A percentile compares a stretch with the other conserved stretches of the same genome.
Conservation (phyloP, 768 basidiomycete species). For the Antrodiella citrinella region DNA sequence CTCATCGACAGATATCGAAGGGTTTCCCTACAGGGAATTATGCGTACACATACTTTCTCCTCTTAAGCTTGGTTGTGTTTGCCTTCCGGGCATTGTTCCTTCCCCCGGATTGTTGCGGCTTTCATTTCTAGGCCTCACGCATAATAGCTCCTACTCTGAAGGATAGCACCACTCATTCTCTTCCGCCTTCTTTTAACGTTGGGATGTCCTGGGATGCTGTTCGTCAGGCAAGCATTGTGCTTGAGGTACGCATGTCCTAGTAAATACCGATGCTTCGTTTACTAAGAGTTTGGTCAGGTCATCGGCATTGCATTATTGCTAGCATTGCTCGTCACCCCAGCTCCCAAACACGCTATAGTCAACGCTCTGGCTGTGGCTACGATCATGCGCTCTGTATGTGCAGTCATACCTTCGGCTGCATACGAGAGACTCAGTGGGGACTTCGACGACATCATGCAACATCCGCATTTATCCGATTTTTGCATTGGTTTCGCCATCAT, state of each 20-base stretch:
- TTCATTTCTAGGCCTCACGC: too few species aligned
- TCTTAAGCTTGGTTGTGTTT: background rate
- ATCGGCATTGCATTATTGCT: constrained; percentile 8
- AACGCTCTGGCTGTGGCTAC: constrained; percentile 13
- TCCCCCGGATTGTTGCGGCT: background rate
- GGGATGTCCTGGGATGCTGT: constrained; percentile 1
- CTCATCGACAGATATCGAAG: background rate
- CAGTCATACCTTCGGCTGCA: constrained; percentile 10
- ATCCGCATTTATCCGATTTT: constrained; percentile 4
- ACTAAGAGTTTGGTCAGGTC: background rate
- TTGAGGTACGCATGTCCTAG: constrained; percentile 11
- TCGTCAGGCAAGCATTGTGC: constrained; percentile 10
- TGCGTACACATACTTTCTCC: background rate
- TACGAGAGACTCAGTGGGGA: constrained; percentile 3
- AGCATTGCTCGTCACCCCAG: constrained; percentile 13
- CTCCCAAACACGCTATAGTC: constrained; percentile 17
- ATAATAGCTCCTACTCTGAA: too few species aligned
- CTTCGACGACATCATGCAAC: background rate
- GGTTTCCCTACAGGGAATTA: background rate
- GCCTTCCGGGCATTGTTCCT: background rate
- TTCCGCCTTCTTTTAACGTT: background rate
- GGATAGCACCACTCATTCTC: background rate
- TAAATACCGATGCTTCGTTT: background rate
- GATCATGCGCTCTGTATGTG: constrained; percentile 11
- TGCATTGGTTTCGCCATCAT: constrained; percentile 13